Base-by-base conservation (phyloP, 768 basidiomycete genomes). In the Leccinellum rugosiceps region DNA sequence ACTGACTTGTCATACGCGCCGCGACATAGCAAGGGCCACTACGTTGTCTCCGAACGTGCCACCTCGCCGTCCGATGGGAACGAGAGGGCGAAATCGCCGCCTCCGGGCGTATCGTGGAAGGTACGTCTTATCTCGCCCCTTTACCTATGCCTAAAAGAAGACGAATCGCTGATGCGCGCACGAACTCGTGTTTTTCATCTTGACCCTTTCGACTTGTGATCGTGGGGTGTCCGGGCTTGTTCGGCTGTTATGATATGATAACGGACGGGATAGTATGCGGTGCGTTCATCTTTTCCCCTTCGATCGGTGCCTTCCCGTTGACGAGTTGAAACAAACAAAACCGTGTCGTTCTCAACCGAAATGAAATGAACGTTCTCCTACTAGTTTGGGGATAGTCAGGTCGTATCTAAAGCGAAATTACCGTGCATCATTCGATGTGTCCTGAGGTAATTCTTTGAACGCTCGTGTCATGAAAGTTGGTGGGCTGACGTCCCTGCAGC, bases 351-450 rank as follows among this genome's bases (percentile, higher is more conserved):
- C 1, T 7, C 21, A 17, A 50, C 28, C 23, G 62, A 19, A 21
- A 47, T 25, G 13, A 56, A 60, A 61, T 62, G 49, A 60, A 57
- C 43, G 55, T 52, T 41, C 19, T 25, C 25, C 25, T 25, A 5
- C 10, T 61, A 92, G 90, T 92, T 90, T 66, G 91, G 88, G 26
- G 86, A 91, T 55, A 89, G 85, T 63, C 88, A 90, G 67, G 74
- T 87, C 34, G 75, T 83, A 17, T 69, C 84, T 23, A 92, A 86
- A 69, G 65, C 75, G n/a, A 87, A 84, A 63, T 72, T 91, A n/a
- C 78, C 87, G 0, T 80, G 85, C 53, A 80, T 92, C 50, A 78
- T 92, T 3, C 86, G 88, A 63, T 86, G 87, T 17, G 71, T 88
- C 55, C 81, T 92, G 63, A 89, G 86, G 88, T 86, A 68, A 51